These are phyloP conservation scores for Aspergillus sp. DNA, from an alignment of 2,329 filamentous ascomycete species.

Conservation along the genomic window DNA sequence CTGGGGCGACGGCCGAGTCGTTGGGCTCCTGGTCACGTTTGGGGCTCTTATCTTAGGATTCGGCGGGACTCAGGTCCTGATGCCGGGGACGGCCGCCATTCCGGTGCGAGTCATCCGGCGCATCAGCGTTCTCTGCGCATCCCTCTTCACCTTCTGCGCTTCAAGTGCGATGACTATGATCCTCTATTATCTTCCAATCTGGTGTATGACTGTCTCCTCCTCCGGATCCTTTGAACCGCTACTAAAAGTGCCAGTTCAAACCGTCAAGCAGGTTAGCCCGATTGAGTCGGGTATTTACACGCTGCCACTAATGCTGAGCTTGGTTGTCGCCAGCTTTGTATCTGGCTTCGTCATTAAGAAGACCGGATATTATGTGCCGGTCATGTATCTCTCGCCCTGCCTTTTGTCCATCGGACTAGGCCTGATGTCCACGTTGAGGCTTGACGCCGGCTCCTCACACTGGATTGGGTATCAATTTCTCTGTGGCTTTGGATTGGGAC, in stretches of 20 bases:
- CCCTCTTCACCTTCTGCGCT: background rate
- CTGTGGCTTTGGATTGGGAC: background rate
- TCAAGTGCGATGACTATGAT: background rate
- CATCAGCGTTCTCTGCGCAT: background rate
- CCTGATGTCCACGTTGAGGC: background rate
- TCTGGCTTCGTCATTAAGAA: background rate
- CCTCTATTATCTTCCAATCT: background rate
- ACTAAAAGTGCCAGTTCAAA: background rate
- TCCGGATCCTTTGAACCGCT: too few relatives aligned
- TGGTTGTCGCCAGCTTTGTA: background rate
- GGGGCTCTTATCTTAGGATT: background rate
- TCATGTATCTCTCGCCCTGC: background rate
- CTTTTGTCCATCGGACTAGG: background rate
- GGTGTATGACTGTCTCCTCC: background rate
- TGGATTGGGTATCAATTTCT: slow-evolving; percentile 2
- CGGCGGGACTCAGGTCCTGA: background rate
- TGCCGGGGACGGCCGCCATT: background rate
- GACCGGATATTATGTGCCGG: background rate
- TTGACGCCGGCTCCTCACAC: background rate
- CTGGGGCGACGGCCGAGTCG: background rate
- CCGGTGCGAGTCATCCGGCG: background rate
- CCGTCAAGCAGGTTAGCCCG: background rate
- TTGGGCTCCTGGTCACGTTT: background rate
- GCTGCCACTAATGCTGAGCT: background rate
- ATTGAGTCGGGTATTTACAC: background rate